Percentiles rank a stretch among this genome's conserved stretches.
Conservation (phyloP, 108 stramenopile genomes). For the Seminavis robusta region DNA sequence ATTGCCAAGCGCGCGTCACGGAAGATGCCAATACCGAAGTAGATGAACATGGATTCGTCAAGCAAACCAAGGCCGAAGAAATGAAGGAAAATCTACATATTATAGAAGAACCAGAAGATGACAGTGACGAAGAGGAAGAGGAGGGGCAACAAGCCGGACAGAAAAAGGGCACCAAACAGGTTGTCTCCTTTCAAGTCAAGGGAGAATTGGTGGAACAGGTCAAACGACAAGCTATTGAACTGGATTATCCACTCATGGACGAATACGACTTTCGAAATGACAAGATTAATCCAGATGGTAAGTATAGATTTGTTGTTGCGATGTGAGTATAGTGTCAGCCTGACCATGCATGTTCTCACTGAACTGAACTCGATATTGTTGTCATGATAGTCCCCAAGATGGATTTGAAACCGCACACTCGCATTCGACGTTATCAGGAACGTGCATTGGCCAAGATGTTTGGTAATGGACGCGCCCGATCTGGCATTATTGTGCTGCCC, state of each 20-base stretch:
- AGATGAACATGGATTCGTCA: constrained; percentile 72
- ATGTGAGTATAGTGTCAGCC: too few species aligned
- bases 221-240: constrained; percentile 86
- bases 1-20: constrained; percentile 80
- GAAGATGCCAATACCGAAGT: constrained; percentile 36
- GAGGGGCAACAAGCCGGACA: constrained; percentile 41
- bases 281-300: constrained; percentile 66
- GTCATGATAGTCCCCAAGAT: constrained; percentile 81
- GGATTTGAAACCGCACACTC: constrained; percentile 92
- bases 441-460: constrained; percentile 94
- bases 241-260: constrained; percentile 89
- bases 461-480: constrained; percentile 98
- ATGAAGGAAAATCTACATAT: constrained; percentile 88
- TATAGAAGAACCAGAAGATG: constrained; percentile 67
- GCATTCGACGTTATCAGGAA: constrained; percentile 96
- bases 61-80: constrained; percentile 73
- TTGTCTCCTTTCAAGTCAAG: constrained; percentile 76
- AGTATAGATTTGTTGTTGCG: too few species aligned
- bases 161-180: constrained; percentile 32
- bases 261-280: constrained; percentile 99
- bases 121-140: constrained; percentile 71
- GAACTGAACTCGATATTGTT: too few species aligned
- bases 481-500: constrained; percentile 98
- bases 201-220: constrained; percentile 79
- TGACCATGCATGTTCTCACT: too few species aligned